A percentile compares a stretch with the other conserved stretches of the same genome.
These are phyloP conservation scores for Russula abietina DNA, from an alignment of 768 basidiomycete genomes.

Conservation along the genomic window DNA sequence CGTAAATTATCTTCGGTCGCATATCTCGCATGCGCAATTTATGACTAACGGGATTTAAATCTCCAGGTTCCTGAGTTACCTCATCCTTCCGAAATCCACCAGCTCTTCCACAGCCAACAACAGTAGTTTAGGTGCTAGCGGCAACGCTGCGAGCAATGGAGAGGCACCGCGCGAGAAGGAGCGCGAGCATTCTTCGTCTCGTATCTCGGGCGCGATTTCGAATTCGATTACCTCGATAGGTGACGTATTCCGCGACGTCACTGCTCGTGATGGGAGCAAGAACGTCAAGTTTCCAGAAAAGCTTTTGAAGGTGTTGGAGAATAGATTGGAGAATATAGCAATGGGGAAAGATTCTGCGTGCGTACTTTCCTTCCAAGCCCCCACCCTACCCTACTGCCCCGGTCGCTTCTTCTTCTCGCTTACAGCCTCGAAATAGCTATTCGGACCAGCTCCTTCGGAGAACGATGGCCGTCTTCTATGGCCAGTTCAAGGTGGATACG, in stretches of 20 bases:
- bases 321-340: slow-evolving; percentile 84
- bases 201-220: slow-evolving; percentile 58
- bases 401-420: background rate
- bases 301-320: slow-evolving; percentile 83
- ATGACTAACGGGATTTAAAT: background rate
- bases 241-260: slow-evolving; percentile 73
- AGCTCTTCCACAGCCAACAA: slow-evolving; percentile 27
- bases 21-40: background rate
- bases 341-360: slow-evolving; percentile 89
- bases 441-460: slow-evolving; percentile 85
- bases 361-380: slow-evolving; percentile 32
- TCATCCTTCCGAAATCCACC: slow-evolving; percentile 54
- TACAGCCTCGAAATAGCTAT: slow-evolving; percentile 45
- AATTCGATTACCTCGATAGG: slow-evolving; percentile 53
- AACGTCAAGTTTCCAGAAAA: slow-evolving; percentile 93
- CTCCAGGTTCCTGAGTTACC: slow-evolving; percentile 62
- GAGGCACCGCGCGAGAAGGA: slow-evolving; percentile 40
- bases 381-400: background rate
- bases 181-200: slow-evolving; percentile 61
- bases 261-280: slow-evolving; percentile 60
- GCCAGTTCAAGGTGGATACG: slow-evolving; percentile 75
- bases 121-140: background rate
- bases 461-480: slow-evolving; percentile 90
- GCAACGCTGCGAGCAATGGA: slow-evolving; percentile 16
- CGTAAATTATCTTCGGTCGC: slow-evolving; percentile 45